These are phyloP conservation scores for Scutellaria galericulata DNA, from an alignment of 257 asterid genomes.

Conservation along the genomic window DNA sequence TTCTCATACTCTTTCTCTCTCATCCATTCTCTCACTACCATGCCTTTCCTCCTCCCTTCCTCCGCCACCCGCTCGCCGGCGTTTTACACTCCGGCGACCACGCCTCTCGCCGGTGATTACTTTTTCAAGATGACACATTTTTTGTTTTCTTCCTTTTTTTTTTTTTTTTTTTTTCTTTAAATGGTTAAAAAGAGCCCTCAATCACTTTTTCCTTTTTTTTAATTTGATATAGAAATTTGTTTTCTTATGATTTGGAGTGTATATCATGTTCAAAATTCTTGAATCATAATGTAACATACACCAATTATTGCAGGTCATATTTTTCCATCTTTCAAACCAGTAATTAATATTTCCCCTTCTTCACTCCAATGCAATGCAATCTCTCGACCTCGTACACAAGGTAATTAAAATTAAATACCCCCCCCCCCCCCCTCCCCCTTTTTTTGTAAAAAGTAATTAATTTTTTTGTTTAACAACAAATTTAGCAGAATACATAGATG, in stretches of 20 bases:
- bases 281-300: not conserved
- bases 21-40: not conserved
- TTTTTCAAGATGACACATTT: not conserved
- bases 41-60: slow-evolving; percentile 36
- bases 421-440: no score
- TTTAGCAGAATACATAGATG: slow-evolving; percentile 49
- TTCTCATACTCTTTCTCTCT: not conserved
- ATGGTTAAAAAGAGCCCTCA: slow-evolving; percentile 16
- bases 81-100: not conserved
- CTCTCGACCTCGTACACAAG: slow-evolving; percentile 51
- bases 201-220: slow-evolving; percentile 1
- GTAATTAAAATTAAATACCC: no score
- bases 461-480: not conserved
- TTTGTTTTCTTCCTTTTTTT: no score
- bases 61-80: slow-evolving; percentile 28
- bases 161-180: not conserved
- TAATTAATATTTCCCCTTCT: slow-evolving; percentile 1
- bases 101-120: slow-evolving; percentile 40
- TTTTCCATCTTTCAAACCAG: slow-evolving; percentile 32
- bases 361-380: slow-evolving; percentile 51
- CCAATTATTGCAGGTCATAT: slow-evolving; percentile 38
- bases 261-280: no score
- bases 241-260: slow-evolving; percentile 3
- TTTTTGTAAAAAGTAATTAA: not conserved
- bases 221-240: not conserved